Percentiles rank a stretch among this genome's conserved stretches.
These are phyloP conservation scores for Entophlyctis helioformis DNA, from an alignment of 192 early-diverging fungal species.

Conservation along the genomic window DNA sequence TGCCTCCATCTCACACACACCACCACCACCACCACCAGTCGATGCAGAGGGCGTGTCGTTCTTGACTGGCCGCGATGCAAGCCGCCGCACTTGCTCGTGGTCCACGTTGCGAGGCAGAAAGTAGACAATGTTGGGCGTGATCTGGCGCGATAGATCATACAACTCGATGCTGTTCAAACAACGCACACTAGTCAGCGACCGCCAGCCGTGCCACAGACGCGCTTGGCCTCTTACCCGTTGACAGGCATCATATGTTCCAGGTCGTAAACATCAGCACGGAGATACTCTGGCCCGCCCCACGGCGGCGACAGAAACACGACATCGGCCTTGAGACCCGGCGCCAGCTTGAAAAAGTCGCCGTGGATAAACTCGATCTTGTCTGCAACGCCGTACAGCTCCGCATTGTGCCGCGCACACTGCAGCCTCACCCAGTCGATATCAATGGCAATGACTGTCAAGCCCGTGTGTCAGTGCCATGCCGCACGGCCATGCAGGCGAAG, in stretches of 20 bases:
- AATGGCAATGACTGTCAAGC: constrained; percentile 67
- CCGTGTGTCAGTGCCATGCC: no score
- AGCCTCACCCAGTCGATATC: constrained; percentile 76
- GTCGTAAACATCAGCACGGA: background rate
- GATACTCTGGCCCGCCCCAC: constrained; percentile 61
- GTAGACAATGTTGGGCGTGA: constrained; percentile 68
- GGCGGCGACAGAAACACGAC: constrained; percentile 89
- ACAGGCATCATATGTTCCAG: background rate
- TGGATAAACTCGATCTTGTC: constrained; percentile 87
- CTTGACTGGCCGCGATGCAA: background rate
- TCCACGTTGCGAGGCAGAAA: constrained; percentile 80
- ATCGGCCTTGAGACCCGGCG: constrained; percentile 64
- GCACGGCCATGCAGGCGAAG: no score
- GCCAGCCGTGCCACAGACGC: no score
- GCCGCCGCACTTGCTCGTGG: constrained; percentile 32
- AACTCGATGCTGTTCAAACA: constrained; percentile 36
- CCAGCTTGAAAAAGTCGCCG: constrained; percentile 76
- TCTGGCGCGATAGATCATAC: constrained; percentile 43
- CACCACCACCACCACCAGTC: constrained; percentile 2
- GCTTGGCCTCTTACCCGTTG: background rate
- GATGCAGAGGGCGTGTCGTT: background rate
- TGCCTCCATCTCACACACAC: constrained; percentile 69
- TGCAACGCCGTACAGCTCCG: constrained; percentile 76
- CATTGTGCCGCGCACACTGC: constrained; percentile 75
- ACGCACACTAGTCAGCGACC: no score